Evolutionary conservation across 176 grass and related monocot genomes (phyloP).

Genomic region (Oryza coarctata): DNA sequence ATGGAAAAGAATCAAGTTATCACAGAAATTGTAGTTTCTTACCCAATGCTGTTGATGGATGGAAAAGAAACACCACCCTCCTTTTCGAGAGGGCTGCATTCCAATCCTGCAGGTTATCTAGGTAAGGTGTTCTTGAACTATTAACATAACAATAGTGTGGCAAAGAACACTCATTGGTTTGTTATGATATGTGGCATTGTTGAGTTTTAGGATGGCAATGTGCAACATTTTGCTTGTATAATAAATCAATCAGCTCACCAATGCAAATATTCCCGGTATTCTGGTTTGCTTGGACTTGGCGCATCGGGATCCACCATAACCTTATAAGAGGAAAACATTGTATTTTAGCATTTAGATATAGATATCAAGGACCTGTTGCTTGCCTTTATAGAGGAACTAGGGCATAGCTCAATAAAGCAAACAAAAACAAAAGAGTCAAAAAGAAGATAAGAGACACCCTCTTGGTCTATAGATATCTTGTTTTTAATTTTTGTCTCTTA

Average conservation of each 20-base stretch:
- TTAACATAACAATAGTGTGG: slow-evolving; percentile 44
- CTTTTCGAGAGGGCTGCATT: slow-evolving; percentile 74
- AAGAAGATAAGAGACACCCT: not conserved
- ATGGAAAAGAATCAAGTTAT: slow-evolving; percentile 32
- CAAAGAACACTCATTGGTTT: slow-evolving; percentile 26
- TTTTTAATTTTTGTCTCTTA: too few relatives aligned
- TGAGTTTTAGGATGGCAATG: slow-evolving; percentile 6
- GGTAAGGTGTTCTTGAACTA: slow-evolving; percentile 59
- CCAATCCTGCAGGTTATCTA: slow-evolving; percentile 68
- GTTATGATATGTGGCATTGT: not conserved
- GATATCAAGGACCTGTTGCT: slow-evolving; percentile 1
- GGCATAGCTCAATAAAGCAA: slow-evolving; percentile 4
- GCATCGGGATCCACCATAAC: slow-evolving; percentile 99
- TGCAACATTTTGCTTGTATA: slow-evolving; percentile 21
- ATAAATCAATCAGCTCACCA: slow-evolving; percentile 63
- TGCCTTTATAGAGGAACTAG: slow-evolving; percentile 8
- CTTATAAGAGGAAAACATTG: slow-evolving; percentile 44
- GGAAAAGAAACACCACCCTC: slow-evolving; percentile 68
- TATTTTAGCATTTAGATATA: slow-evolving; percentile 37
- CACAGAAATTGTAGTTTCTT: slow-evolving; percentile 46
- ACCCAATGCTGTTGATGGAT: slow-evolving; percentile 65
- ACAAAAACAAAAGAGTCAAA: not conserved
- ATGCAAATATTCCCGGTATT: slow-evolving; percentile 84
- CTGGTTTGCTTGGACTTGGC: slow-evolving; percentile 98
- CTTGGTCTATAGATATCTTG: too few relatives aligned